These are phyloP conservation scores for Carpinus viminea DNA, from an alignment of 306 rosid genomes.

Conservation along the genomic window DNA sequence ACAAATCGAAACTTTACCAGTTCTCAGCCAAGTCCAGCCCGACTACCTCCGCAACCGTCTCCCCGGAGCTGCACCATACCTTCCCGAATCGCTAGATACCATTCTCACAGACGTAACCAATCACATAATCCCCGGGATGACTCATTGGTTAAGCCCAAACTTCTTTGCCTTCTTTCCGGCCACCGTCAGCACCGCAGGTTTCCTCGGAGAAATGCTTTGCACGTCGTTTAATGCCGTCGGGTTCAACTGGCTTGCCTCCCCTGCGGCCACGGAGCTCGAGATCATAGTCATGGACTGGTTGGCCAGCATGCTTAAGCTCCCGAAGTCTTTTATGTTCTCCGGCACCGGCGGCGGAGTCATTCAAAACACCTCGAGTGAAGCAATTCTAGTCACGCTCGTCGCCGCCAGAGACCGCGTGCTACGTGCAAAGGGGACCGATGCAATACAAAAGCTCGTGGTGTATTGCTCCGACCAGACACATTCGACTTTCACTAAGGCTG, in stretches of 20 bases:
- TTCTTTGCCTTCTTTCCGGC: slow-evolving; percentile 54
- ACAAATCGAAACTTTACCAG: slow-evolving; percentile 42
- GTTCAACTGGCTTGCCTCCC: slow-evolving; percentile 66
- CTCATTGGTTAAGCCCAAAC: slow-evolving; percentile 68
- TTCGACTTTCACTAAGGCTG: slow-evolving; percentile 47
- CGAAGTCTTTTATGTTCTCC: slow-evolving; percentile 38
- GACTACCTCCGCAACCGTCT: slow-evolving; percentile 37
- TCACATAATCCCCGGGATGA: slow-evolving; percentile 57
- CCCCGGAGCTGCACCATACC: slow-evolving; percentile 45
- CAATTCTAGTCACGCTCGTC: slow-evolving; percentile 54
- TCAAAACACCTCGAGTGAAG: slow-evolving; percentile 58
- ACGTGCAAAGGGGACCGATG: slow-evolving; percentile 2
- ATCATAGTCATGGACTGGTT: slow-evolving; percentile 68
- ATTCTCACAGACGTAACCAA: slow-evolving; percentile 50
- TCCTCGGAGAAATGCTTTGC: slow-evolving; percentile 60
- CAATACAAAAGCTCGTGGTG: slow-evolving; percentile 45
- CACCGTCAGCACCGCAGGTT: slow-evolving; percentile 54
- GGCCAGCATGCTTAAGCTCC: slow-evolving; percentile 48
- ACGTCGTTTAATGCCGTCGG: slow-evolving; percentile 55
- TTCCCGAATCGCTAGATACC: slow-evolving; percentile 48
- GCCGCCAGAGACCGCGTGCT: slow-evolving; percentile 54
- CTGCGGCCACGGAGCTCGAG: slow-evolving; percentile 70
- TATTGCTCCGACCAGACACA: slow-evolving; percentile 72
- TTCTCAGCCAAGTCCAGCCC: slow-evolving; percentile 49
- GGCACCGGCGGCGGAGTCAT: slow-evolving; percentile 57